Conservation (phyloP, 768 basidiomycete species). For the Podaxis mareebaensis region DNA sequence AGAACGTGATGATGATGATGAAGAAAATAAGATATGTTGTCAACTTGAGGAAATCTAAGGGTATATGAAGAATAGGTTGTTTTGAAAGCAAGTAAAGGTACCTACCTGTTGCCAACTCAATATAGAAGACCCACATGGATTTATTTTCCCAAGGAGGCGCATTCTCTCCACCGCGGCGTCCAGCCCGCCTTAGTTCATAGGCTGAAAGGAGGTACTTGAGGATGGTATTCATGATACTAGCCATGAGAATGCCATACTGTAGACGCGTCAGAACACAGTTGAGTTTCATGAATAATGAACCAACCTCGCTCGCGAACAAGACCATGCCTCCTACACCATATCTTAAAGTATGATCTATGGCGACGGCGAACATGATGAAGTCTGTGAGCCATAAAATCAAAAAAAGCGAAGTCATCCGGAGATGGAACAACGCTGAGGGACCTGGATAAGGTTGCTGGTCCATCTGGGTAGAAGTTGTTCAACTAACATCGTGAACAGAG, state of each 20-base stretch:
- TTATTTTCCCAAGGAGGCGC: conserved; percentile 96
- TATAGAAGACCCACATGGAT: conserved; percentile 95
- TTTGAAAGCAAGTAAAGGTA: conserved; percentile 15
- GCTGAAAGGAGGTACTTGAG: conserved; percentile 82
- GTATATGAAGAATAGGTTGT: conserved; percentile 11
- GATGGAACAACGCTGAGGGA: conserved; percentile 79
- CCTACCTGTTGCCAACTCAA: conserved; percentile 88
- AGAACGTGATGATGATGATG: conserved; percentile 89
- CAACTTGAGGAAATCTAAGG: conserved; percentile 88
- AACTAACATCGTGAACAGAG: not conserved
- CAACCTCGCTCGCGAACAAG: conserved; percentile 90
- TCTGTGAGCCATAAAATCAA: conserved; percentile 75
- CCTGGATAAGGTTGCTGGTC: conserved; percentile 92
- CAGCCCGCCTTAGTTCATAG: conserved; percentile 80
- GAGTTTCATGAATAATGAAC: conserved; percentile 24
- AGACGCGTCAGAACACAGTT: conserved; percentile 18
- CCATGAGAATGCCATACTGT: conserved; percentile 88
- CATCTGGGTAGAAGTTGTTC: conserved; percentile 63
- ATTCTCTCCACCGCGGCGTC: conserved; percentile 76
- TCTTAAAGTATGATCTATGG: conserved; percentile 76
- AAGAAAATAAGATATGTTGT: conserved; percentile 93
- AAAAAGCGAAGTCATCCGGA: conserved; percentile 78
- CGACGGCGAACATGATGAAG: conserved; percentile 72
- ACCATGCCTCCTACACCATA: conserved; percentile 90
- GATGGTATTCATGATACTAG: conserved; percentile 74